Percentiles rank a stretch among this genome's conserved stretches.
phyloP scores from a whole-genome alignment of 2,329 filamentous ascomycete species.

The Penicillium hesseltinei region DNA sequence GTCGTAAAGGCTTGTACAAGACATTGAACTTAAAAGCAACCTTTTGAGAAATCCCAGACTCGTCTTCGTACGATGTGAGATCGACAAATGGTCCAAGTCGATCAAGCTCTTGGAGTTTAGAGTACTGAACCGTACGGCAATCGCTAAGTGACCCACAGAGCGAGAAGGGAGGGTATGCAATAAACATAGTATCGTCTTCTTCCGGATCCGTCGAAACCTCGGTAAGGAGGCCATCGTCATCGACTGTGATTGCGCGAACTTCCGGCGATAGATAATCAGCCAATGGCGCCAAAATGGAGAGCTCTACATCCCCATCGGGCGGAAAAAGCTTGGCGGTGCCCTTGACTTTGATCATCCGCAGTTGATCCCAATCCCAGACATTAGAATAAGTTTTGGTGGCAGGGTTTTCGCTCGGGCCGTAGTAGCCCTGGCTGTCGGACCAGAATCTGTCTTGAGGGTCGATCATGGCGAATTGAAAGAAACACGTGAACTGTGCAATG shows the following conservation, averaged over 20 bases:
- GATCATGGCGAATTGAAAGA: not conserved
- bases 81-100: constrained; percentile 19
- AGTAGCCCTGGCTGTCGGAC: constrained; percentile 19
- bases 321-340: constrained; percentile 23
- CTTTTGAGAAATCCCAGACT: not conserved
- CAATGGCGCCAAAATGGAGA: constrained; percentile 16
- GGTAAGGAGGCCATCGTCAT: constrained; percentile 21
- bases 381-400: constrained; percentile 18
- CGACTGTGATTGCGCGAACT: constrained; percentile 20
- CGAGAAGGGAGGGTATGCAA: constrained; percentile 20
- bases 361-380: constrained; percentile 26
- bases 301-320: constrained; percentile 18
- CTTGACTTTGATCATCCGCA: constrained; percentile 10
- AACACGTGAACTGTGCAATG: too few relatives aligned
- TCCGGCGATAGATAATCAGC: constrained; percentile 20
- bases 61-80: constrained; percentile 12
- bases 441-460: constrained; percentile 8
- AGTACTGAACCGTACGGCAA: constrained; percentile 16
- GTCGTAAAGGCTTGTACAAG: constrained; percentile 11
- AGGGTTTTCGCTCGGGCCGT: constrained; percentile 15
- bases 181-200: constrained; percentile 19
- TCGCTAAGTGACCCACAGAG: constrained; percentile 9
- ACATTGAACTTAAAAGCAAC: constrained; percentile 24
- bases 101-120: constrained; percentile 21
- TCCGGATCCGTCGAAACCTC: constrained; percentile 19